Conservation (phyloP, 2,329 filamentous ascomycete species). For the Colletotrichum musae region DNA sequence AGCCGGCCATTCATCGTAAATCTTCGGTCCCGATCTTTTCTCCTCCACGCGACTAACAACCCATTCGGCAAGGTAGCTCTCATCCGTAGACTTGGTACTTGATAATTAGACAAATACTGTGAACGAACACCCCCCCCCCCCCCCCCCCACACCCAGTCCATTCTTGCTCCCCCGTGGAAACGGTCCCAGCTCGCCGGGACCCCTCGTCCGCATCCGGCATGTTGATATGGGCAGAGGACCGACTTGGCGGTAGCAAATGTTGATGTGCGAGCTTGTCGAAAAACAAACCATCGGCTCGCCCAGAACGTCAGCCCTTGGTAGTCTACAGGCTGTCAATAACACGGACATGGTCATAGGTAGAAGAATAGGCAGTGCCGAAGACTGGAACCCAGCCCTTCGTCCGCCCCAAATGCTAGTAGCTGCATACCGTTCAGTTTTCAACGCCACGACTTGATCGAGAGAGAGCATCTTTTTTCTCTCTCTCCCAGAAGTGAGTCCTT, state of each 20-base stretch:
- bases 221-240: neutral
- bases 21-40: too few relatives aligned
- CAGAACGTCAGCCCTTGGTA: neutral
- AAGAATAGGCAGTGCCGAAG: neutral
- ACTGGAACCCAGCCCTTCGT: neutral
- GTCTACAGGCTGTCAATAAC: too few relatives aligned
- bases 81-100: neutral
- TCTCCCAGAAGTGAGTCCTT: too few relatives aligned
- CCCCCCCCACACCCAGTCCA: neutral
- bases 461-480: too few relatives aligned
- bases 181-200: neutral
- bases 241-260: conserved; percentile 3
- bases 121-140: too few relatives aligned
- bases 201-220: conserved; percentile 18
- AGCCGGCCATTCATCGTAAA: too few relatives aligned
- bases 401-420: too few relatives aligned
- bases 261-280: neutral
- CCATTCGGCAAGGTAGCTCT: neutral
- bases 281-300: neutral
- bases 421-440: too few relatives aligned
- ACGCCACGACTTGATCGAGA: too few relatives aligned
- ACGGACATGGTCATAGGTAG: too few relatives aligned
- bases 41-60: too few relatives aligned
- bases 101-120: too few relatives aligned
- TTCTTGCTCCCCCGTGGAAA: conserved; percentile 10